Evolutionary conservation across 1,139 yeast species (phyloP), one percentile per base, ranked within the genome.

Genomic region (Saccharomyces hybrid): DNA sequence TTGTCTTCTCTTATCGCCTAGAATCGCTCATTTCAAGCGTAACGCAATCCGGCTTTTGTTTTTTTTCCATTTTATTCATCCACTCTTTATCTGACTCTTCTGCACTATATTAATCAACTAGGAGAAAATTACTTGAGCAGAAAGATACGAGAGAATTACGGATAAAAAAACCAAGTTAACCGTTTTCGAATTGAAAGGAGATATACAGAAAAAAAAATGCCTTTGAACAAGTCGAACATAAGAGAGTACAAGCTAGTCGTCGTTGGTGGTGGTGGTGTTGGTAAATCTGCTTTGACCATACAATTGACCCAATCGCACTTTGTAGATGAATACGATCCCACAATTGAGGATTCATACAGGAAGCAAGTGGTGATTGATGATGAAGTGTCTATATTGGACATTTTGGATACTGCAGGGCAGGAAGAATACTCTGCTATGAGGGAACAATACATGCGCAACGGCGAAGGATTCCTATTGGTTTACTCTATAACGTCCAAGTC

Each of bases 211-310:
- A 11, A 26, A 19, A 38, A 14, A 19, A 60, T 58, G 61, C 53
- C 61, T 6, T 49, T 62, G 52, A 59, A 58, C 32, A 64, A 63
- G 51, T 59, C 64, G 25, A 68, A 63, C 50, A 64, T 71, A 34
- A 70, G 84, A 70, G 95, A 86, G 71, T 89, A 85, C 72, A 89
- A 91, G 69, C 75, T 93, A 59, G 97, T 91, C 23, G 97, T 93
- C 55, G 96, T 93, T 52, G 98, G 98, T 55, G 98, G 97, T 51
- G 98, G 98, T 72, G 97, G 97, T 72, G 98, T 93, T 57, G 99
- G 99, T 74, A 93, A 93, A 72, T 88, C 96, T 9, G 98, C 98
- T 8, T 76, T 91, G 60, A 91, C 97, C 53, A 90, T 91, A 61
- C 95, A 90, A 71, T 77, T 86, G 64, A 88, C 90, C 58, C 97